Base-by-base conservation (phyloP, 1,284 basidiomycete genomes). In the Austroboletus novae-zelandiae region DNA sequence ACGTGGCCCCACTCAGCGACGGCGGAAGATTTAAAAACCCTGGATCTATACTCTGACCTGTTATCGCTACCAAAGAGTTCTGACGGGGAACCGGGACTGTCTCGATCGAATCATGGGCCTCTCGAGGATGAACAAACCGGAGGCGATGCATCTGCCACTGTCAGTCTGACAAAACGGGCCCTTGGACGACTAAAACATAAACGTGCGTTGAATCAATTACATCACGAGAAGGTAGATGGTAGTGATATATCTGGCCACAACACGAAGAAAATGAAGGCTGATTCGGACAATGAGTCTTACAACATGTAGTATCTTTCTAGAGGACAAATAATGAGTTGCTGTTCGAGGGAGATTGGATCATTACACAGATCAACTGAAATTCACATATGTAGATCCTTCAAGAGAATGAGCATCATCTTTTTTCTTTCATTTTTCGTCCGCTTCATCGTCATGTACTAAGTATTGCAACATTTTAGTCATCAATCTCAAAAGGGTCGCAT, bases 11-110 rank as follows among this genome's bases (percentile, higher is more conserved):
- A 32, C 50, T 43, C 59, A 84, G 83, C 80, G 10, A 71, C 76
- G 0, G 45, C 62, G 6, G 72, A 71, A 9, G 79, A 81, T 10
- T 63, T 84, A 7, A 72, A 77, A 53, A 60, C 67, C 3, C 71
- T 89, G 3, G 80, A 86, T 47, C 68, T 89, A 3, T 90, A 91
- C 59, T 69, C 73, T 5, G 72, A 77, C 39, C 72, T 91, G 17
- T 67, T 71, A 1, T 71, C 77, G 14, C 70, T 90, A 57, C 88
- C 88, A 1, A 91, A 91, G 62, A 75, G 77, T 54, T 66, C 71
- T 20, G 76, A 80, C 29, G 71, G 59, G 3, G 73, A 74, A 40
- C 72, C 74, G 52, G 74, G 76, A 47, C 69, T 68, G 40, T 46
- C 23, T n/a, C 35, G 43, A 20, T 35, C 31, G 5, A 18, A 13